Conservation (phyloP, 495 filamentous ascomycete species). For the Letharia lupina region DNA sequence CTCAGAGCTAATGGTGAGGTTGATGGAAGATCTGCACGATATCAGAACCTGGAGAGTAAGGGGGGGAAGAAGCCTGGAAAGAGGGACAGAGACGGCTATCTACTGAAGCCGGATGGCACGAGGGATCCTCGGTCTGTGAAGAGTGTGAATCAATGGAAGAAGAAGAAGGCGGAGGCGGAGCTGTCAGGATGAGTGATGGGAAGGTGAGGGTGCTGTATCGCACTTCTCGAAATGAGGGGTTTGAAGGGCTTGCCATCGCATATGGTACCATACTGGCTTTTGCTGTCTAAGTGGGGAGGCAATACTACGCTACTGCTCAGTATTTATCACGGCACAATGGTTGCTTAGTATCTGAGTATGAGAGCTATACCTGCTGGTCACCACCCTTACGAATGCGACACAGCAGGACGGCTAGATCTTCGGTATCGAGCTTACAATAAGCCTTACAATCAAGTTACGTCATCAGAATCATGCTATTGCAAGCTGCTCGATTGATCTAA, state of each 20-base stretch:
- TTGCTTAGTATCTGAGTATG: not conserved
- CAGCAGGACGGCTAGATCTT: not conserved
- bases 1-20: not conserved
- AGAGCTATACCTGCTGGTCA: not conserved
- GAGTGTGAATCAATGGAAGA: not conserved
- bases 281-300: not conserved
- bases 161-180: not conserved
- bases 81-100: slow-evolving; percentile 3
- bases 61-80: not conserved
- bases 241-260: not conserved
- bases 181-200: not conserved
- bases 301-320: not conserved
- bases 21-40: not conserved
- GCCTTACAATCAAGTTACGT: not conserved
- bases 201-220: not conserved
- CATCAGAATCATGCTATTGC: not conserved
- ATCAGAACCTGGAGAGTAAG: not conserved
- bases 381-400: not conserved
- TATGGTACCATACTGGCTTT: not conserved
- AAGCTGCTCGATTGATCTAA: not conserved
- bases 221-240: not conserved
- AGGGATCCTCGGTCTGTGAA: slow-evolving; percentile 3
- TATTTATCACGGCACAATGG: not conserved
- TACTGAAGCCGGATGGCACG: slow-evolving; percentile 5
- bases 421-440: not conserved